phyloP scores from a whole-genome alignment of 2,329 filamentous ascomycete species.

The Diaporthe australafricana region DNA sequence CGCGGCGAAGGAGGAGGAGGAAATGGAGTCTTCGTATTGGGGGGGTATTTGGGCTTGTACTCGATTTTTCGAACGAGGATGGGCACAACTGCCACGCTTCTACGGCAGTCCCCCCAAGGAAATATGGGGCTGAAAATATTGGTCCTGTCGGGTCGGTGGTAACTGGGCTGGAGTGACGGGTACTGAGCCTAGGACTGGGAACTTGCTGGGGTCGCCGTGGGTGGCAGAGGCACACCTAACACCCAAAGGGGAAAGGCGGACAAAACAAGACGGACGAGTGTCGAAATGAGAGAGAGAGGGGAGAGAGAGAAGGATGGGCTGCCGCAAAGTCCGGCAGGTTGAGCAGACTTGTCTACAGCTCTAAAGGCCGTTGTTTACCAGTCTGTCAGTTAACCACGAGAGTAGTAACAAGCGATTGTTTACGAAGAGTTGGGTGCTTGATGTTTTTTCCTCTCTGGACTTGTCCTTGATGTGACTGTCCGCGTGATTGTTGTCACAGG shows the following conservation, averaged over 20 bases:
- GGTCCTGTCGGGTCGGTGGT: constrained; percentile 18
- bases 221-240: constrained; percentile 13
- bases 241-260: constrained; percentile 29
- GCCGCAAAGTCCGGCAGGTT: constrained; percentile 15
- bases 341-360: background rate
- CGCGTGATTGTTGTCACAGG: constrained; percentile 14
- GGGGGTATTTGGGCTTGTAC: constrained; percentile 5
- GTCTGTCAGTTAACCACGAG: constrained; percentile 3
- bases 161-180: background rate
- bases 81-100: constrained; percentile 24
- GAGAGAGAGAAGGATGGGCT: background rate
- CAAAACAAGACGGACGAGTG: constrained; percentile 14
- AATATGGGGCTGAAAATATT: constrained; percentile 39
- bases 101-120: constrained; percentile 27
- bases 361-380: background rate
- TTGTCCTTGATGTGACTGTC: background rate
- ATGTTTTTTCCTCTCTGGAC: too few species aligned
- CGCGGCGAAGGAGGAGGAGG: background rate
- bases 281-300: constrained; percentile 3
- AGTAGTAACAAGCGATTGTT: background rate
- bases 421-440: background rate
- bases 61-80: constrained; percentile 30
- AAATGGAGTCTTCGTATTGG: background rate
- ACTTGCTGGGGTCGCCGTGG: constrained; percentile 27
- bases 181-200: constrained; percentile 22